Conservation (phyloP, 1,284 basidiomycete genomes). For the Athelia sp. region DNA sequence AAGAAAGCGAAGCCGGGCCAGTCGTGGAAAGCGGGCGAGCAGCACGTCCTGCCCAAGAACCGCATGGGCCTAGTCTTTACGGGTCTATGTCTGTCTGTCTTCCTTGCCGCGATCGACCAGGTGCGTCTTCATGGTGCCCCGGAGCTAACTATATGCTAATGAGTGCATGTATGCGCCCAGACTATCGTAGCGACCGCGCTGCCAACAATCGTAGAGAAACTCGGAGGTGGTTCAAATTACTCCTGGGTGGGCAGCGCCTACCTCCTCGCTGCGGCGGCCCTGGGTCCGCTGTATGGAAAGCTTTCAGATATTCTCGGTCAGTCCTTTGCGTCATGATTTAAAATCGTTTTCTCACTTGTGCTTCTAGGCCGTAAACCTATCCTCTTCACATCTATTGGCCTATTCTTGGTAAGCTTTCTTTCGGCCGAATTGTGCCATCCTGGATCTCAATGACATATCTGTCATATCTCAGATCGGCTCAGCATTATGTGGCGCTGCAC, state of each 20-base stretch:
- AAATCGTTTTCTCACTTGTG: not conserved
- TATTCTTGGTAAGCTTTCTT: conserved; percentile 58
- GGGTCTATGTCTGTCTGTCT: conserved; percentile 50
- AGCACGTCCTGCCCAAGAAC: conserved; percentile 51
- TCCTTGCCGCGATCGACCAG: conserved; percentile 58
- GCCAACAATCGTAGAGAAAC: conserved; percentile 67
- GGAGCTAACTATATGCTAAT: not conserved
- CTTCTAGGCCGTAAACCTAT: conserved; percentile 66
- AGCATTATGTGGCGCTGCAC: conserved; percentile 78
- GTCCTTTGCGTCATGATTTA: conserved; percentile 3
- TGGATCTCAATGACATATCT: too few relatives aligned
- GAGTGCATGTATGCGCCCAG: conserved; percentile 25
- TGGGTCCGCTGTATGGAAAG: conserved; percentile 74
- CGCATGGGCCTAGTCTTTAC: conserved; percentile 47
- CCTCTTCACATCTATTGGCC: conserved; percentile 59
- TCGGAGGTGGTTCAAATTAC: conserved; percentile 66
- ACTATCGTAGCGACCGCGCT: conserved; percentile 79
- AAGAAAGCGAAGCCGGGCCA: conserved; percentile 32
- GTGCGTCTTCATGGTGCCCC: conserved; percentile 21
- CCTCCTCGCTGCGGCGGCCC: conserved; percentile 63
- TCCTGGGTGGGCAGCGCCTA: conserved; percentile 81
- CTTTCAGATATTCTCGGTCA: conserved; percentile 56
- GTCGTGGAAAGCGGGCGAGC: conserved; percentile 49
- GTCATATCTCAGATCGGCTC: conserved; percentile 54
- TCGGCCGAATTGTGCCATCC: not conserved